Evolutionary conservation across 257 asterid species (phyloP), one percentile per base, ranked within the genome.

Genomic region (Euphrasia confusa): DNA sequence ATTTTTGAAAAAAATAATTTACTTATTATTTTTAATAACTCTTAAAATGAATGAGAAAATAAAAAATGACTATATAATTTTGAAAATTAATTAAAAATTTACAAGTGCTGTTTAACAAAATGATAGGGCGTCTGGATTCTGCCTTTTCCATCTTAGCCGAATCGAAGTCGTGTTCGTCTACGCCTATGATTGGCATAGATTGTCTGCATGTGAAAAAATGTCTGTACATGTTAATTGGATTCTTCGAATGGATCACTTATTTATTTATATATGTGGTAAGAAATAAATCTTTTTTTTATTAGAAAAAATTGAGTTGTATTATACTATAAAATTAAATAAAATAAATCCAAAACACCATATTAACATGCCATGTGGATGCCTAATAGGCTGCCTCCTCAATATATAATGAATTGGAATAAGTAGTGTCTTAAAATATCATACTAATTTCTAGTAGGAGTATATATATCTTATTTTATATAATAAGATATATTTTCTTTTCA

Each of bases 321-420:
- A 30, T 30, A 30, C 3, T 4, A 30, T 28, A 18, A 7, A 18
- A n/a, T 59, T 17, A 54, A 24, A 65, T 7, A 10, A 39, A 37
- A 37, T 61, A 35, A 62, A 68, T 60, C 70, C 61, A 65, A 71
- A 52, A 53, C 55, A 69, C 4, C 28, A 42, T 56, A 33, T 28
- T 24, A 69, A 60, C 77, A 76, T 70, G 67, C 78, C 81, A 76
- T 69, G 81, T 76, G 78, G 75, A 72, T 60, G 40, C 49, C 21
- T 53, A 44, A 26, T 8, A 39, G 8, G 50, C 47, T 55, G 77
- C 72, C 59, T 68, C 56, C 71, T 47, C 49, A 52, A 13, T 9
- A 1, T 13, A 2, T n/a, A 12, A 12, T n/a, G 6, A 47, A 13
- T 47, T 11, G 1, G 4, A 10, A 11, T 10, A 45, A 3, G 1